These are phyloP conservation scores for Penicillium flavigenum DNA, from an alignment of 495 filamentous ascomycete genomes.

Conservation along the genomic window DNA sequence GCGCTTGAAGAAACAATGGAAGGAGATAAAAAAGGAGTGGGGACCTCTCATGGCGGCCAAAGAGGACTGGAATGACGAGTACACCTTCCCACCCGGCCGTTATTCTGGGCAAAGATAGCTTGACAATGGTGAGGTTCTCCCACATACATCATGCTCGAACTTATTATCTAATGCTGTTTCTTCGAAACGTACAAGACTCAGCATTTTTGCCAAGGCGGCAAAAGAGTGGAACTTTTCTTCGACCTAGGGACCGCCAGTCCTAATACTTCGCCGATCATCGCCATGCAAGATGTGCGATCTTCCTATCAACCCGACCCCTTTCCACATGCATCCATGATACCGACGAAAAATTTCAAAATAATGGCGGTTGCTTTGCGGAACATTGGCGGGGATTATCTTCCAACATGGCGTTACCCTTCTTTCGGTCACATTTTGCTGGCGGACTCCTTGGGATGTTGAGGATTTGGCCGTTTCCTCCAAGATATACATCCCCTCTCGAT, in stretches of 20 bases:
- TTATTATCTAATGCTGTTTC: background rate
- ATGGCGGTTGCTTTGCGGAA: background rate
- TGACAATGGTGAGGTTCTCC: background rate
- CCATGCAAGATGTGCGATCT: background rate
- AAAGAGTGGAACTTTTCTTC: background rate
- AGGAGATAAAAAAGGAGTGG: conserved; percentile 6
- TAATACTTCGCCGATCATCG: background rate
- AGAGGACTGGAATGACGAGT: conserved; percentile 8
- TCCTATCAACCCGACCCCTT: background rate
- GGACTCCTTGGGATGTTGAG: background rate
- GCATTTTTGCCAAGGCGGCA: background rate
- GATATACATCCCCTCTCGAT: background rate
- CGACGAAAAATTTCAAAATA: background rate
- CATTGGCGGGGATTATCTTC: background rate
- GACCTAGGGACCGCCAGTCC: background rate
- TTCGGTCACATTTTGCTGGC: background rate
- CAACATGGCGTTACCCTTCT: background rate
- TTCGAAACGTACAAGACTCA: background rate
- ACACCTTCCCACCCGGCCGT: conserved; percentile 11
- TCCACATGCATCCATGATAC: background rate
- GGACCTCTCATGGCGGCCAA: conserved; percentile 15
- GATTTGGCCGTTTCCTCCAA: background rate
- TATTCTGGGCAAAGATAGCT: conserved; percentile 10
- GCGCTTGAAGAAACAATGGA: conserved; percentile 9
- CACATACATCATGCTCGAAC: background rate